Conservation (phyloP, 805 yeast species). For the Blastobotrys peoriensis region DNA sequence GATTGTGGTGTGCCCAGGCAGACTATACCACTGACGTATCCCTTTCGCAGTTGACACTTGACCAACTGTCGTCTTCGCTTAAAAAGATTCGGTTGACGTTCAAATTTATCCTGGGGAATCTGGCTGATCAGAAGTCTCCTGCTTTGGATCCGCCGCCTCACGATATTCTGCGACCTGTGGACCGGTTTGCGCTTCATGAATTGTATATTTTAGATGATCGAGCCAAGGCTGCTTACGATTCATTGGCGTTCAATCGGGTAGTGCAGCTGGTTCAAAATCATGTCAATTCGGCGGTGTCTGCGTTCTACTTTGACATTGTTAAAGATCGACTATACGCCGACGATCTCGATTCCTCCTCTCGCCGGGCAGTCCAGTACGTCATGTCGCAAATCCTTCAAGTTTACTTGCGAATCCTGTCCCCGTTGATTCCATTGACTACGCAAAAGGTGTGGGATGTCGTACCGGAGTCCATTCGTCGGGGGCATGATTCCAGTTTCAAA, state of each 20-base stretch:
- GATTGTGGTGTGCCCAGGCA: constrained; percentile 86
- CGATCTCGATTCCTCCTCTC: constrained; percentile 36
- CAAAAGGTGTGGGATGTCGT: constrained; percentile 82
- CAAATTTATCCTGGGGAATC: constrained; percentile 73
- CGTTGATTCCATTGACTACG: constrained; percentile 74
- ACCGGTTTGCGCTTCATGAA: constrained; percentile 56
- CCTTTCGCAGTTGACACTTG: constrained; percentile 64
- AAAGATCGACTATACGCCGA: constrained; percentile 86
- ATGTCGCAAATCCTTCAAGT: constrained; percentile 48
- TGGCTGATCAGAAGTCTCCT: constrained; percentile 36
- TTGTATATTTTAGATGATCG: constrained; percentile 42
- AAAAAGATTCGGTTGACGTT: constrained; percentile 80
- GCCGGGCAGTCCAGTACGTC: constrained; percentile 63
- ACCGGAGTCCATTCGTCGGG: constrained; percentile 31
- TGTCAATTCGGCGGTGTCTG: constrained; percentile 68
- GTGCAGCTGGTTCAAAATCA: constrained; percentile 64
- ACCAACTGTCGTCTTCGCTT: constrained; percentile 70
- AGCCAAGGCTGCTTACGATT: constrained; percentile 42
- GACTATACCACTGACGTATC: constrained; percentile 79
- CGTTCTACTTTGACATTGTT: constrained; percentile 77
- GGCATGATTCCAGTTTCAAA: constrained; percentile 41
- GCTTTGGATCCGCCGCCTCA: too few species aligned
- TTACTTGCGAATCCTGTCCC: constrained; percentile 65
- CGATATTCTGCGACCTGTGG: constrained; percentile 33
- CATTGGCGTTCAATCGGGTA: constrained; percentile 62